Conservation (phyloP, 2,329 filamentous ascomycete species). For the Periglandula ipomoeae region DNA sequence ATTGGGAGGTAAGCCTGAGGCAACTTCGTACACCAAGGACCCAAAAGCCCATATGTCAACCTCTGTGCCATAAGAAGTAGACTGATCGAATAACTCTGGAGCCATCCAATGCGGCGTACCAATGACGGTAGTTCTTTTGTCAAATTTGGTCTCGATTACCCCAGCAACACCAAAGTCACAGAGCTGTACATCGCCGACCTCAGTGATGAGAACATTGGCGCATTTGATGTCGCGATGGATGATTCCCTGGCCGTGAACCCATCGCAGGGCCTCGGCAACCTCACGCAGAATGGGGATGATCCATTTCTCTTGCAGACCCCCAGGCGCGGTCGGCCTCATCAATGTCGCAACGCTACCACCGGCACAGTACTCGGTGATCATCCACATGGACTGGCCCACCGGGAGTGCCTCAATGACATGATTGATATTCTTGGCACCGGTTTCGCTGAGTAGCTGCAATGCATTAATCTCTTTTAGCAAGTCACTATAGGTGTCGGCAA, state of each 20-base stretch:
- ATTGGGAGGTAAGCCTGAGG: conserved; percentile 67
- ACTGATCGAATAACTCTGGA: conserved; percentile 61
- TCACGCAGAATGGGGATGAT: conserved; percentile 60
- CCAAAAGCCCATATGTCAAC: conserved; percentile 83
- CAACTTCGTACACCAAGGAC: conserved; percentile 72
- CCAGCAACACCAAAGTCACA: conserved; percentile 81
- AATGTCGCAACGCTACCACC: conserved; percentile 72
- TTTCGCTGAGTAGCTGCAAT: conserved; percentile 63
- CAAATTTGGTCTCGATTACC: conserved; percentile 63
- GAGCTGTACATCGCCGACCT: conserved; percentile 67
- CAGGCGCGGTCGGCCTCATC: conserved; percentile 58
- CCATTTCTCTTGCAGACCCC: conserved; percentile 60
- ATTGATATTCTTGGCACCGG: conserved; percentile 70
- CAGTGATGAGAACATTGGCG: conserved; percentile 72
- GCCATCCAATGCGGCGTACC: conserved; percentile 86
- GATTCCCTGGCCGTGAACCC: conserved; percentile 60
- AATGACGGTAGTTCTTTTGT: conserved; percentile 72
- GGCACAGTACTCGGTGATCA: conserved; percentile 78
- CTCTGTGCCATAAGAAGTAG: conserved; percentile 58
- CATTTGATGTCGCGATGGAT: conserved; percentile 66
- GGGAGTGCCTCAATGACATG: conserved; percentile 70
- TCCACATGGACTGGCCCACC: conserved; percentile 75
- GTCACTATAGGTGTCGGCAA: conserved; percentile 59
- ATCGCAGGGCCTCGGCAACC: conserved; percentile 55
- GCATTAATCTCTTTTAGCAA: conserved; percentile 61